Base-by-base conservation (phyloP, 1,284 basidiomycete genomes). In the Hymenochaete sp. region DNA sequence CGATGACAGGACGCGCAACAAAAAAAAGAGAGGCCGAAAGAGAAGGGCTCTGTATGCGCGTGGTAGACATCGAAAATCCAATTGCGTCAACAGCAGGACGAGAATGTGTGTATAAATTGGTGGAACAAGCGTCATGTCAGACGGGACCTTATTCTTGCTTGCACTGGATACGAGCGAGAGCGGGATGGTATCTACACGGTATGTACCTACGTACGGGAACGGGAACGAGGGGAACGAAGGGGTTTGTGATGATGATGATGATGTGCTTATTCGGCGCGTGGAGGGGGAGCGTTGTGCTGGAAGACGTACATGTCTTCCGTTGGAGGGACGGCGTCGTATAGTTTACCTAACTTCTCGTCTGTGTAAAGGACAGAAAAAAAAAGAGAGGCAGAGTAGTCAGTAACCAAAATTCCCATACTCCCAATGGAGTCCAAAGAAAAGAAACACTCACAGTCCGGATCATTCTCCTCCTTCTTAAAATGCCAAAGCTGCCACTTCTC, bases 401-500 rank as follows among this genome's bases (percentile, higher is more conserved):
- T 18, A 6, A 29, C 29, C 21, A 38, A 21, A 41, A 39, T 4
- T 16, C n/a, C n/a, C n/a, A n/a, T n/a, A n/a, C n/a, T n/a, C n/a
- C 25, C 48, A 22, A 44, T 14, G 24, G 32, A 45, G 28, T 10
- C 14, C 14, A 31, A 36, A 29, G 31, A n/a, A 37, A 9, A 24
- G 21, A 25, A 24, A 28, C 10, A 69, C 77, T 65, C 60, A 82
- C 89, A 93, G 28, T 75, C 65, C 14, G 78, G 69, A 60, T 93
- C 87, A 25, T 65, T 70, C 13, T 80, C 79, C 24, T 82, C 63
- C 55, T 78, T 73, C 26, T 66, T 66, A 57, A 93, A 93, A 57
- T 89, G 83, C 62, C 79, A 82, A 54, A 86, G 63, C 55, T 77
- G 59, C 89, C 93, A 96, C 1, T 72, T 67, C 13, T 73, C 80